phyloP scores from a whole-genome alignment of 176 grass and related monocot genomes.

The Pontederia crassipes region DNA sequence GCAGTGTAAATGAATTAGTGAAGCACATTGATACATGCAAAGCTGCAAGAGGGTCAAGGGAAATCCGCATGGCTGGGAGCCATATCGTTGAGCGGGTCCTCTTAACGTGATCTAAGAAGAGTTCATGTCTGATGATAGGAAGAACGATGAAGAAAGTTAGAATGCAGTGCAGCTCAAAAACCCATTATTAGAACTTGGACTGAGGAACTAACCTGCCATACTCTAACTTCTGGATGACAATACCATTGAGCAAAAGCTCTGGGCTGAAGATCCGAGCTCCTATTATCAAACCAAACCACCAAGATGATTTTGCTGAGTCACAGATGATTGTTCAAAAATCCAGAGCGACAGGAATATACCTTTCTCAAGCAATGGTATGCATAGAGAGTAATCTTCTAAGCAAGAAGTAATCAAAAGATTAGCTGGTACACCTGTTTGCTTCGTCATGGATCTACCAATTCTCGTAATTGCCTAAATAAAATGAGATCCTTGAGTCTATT shows the following conservation, averaged over 20 bases:
- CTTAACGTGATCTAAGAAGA: slow-evolving; percentile 10
- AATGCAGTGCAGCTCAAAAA: not conserved
- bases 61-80: not conserved
- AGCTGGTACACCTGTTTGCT: slow-evolving; percentile 38
- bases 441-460: slow-evolving; percentile 58
- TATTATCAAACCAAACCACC: slow-evolving; percentile 17
- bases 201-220: slow-evolving; percentile 45
- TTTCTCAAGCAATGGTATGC: slow-evolving; percentile 53
- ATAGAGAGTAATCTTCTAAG: slow-evolving; percentile 64
- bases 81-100: not conserved
- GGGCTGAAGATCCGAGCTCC: slow-evolving; percentile 36
- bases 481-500: not conserved
- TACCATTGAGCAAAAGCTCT: slow-evolving; percentile 67
- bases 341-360: slow-evolving; percentile 22
- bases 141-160: not conserved
- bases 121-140: slow-evolving; percentile 4
- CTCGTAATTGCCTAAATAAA: slow-evolving; percentile 58
- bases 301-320: not conserved
- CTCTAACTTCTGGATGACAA: slow-evolving; percentile 75
- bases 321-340: not conserved
- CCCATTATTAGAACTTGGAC: not conserved
- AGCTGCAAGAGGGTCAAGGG: too few relatives aligned
- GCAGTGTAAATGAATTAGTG: too few relatives aligned
- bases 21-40: too few relatives aligned
- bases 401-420: slow-evolving; percentile 76